Evolutionary conservation across 2,329 filamentous ascomycete species (phyloP).

Genomic region (Stachybotrys echinatus): DNA sequence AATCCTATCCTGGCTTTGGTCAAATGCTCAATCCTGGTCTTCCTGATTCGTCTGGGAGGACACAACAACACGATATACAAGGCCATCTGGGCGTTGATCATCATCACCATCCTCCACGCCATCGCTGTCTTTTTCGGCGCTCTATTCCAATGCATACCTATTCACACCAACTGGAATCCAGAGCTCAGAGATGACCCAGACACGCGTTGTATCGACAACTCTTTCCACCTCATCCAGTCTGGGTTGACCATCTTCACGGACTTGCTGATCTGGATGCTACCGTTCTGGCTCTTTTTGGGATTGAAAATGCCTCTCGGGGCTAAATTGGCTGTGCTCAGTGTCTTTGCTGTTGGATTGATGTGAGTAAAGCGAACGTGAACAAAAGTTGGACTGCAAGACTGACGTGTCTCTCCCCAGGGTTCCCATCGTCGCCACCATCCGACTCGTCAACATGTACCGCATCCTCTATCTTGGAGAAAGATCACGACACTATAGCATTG

Average conservation of each 20-base stretch:
- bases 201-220: conserved; percentile 26
- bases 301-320: conserved; percentile 30
- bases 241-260: conserved; percentile 35
- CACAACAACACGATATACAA: conserved; percentile 27
- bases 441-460: conserved; percentile 21
- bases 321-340: conserved; percentile 31
- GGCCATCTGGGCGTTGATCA: conserved; percentile 19
- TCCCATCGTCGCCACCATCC: conserved; percentile 23
- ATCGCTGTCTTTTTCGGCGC: conserved; percentile 29
- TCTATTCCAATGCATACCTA: conserved; percentile 33
- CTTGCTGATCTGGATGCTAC: conserved; percentile 30
- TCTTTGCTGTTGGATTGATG: conserved; percentile 32
- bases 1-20: conserved; percentile 39
- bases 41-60: conserved; percentile 35
- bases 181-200: conserved; percentile 11
- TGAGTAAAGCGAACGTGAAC: conserved; percentile 14
- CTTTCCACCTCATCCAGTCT: conserved; percentile 26
- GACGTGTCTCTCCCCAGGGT: conserved; percentile 15
- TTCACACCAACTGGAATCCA: conserved; percentile 25
- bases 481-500: conserved; percentile 17
- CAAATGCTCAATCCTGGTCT: conserved; percentile 38
- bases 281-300: conserved; percentile 32
- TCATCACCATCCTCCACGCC: conserved; percentile 23
- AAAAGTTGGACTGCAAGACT: not conserved
- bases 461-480: conserved; percentile 18